Conservation (phyloP, 768 basidiomycete species). For the Cytidiella melzeri region DNA sequence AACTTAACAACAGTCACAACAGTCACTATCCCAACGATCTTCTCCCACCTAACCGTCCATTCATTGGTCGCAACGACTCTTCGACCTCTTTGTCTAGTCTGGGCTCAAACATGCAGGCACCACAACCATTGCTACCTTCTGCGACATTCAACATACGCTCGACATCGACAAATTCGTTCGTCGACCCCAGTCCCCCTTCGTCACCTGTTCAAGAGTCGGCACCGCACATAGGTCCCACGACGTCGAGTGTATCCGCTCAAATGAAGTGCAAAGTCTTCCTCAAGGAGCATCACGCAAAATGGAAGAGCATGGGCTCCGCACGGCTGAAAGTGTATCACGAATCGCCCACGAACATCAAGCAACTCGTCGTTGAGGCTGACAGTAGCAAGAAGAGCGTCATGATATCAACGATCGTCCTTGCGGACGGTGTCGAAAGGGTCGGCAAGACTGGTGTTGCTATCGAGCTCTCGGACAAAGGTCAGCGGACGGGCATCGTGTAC, state of each 20-base stretch:
- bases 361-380: constrained; percentile 90
- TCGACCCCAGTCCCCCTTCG: constrained; percentile 76
- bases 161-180: constrained; percentile 43
- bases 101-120: constrained; percentile 14
- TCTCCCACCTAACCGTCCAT: constrained; percentile 22
- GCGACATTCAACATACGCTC: constrained; percentile 47
- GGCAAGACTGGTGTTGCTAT: constrained; percentile 97
- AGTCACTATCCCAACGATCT: constrained; percentile 37
- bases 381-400: constrained; percentile 68
- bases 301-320: constrained; percentile 91
- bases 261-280: constrained; percentile 99
- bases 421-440: constrained; percentile 96
- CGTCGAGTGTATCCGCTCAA: constrained; percentile 73
- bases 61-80: constrained; percentile 23
- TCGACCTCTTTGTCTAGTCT: constrained; percentile 24
- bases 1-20: too few relatives aligned
- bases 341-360: constrained; percentile 85
- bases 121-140: constrained; percentile 52
- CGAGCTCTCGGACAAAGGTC: constrained; percentile 88
- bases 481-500: constrained; percentile 89
- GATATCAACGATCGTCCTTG: constrained; percentile 93
- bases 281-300: constrained; percentile 93
- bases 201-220: constrained; percentile 63
- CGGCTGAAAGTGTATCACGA: constrained; percentile 84
- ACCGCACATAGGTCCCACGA: constrained; percentile 57